Evolutionary conservation across 805 yeast species (phyloP), one percentile per base, ranked within the genome.

Genomic region (Wickerhamomyces hampshirensis): DNA sequence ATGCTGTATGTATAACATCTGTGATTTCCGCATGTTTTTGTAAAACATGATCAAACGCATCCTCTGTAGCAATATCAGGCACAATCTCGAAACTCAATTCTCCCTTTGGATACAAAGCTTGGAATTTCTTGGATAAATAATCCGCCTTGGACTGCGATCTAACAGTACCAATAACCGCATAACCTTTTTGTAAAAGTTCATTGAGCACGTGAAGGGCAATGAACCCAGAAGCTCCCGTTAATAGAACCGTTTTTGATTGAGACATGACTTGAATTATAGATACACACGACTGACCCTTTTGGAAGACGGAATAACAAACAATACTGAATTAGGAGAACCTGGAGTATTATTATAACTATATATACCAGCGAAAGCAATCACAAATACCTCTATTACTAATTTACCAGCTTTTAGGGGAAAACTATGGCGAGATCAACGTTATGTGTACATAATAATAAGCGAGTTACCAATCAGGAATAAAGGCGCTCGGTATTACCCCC

Each of bases 1-100:
- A 70, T 3, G 85, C 84, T 8, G 80, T 68, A 55, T 78, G 85
- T 28, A 77, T 46, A 33, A 79, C 77, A 23, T 68, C 73, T 10
- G 62, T 61, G 38, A 76, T 68, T 28, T 76, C 80, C 23, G 71
- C 69, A 23, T 70, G 68, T 7, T 59, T 61, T 46, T 66, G 54
- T 45, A 77, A 62, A 1, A 68, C 66, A 6, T 53, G 53, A 37
- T 69, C 70, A 41, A 73, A 73, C 0, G 77, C 74, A 11, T 63
- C 63, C n/a, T 50, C 60, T 11, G 58, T 55, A 7, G 63, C 63
- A 33, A 77, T 66, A 44, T 75, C 81, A 5, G 58, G 50, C 15
- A 77, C 73, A 13, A 75, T 47, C 31, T 62, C 76, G 41, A 68
- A 71, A 4, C 56, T 46, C 41, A 73, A 63, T 8, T 21, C 53